Evolutionary conservation across 148 eudicot genomes (phyloP), one percentile per base, ranked within the genome.

Genomic region (Fagopyrum esculentum): DNA sequence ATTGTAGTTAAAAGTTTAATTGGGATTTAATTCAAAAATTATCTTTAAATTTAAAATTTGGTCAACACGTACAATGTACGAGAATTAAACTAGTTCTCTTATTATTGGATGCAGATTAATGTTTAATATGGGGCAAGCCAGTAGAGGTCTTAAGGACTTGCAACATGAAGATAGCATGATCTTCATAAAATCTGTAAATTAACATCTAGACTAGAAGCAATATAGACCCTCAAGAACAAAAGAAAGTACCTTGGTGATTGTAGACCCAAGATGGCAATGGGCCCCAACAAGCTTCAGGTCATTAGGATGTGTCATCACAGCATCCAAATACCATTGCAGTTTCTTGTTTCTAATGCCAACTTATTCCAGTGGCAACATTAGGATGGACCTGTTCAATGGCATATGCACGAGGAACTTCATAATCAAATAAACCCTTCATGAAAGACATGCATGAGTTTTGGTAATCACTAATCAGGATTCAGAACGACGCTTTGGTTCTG

Each of bases 251-350:
- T 95, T 89, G 75, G 97, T 90, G 57, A 95, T 95, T 75, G 98
- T 95, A 26, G 98, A 92, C 19, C 98, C 96, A 74, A 90, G 92
- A 85, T 92, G 98, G 78, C 98, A 92, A 81, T 95, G 98, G 73
- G 90, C 90, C 49, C 97, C 98, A 73, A 95, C 96, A 45, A 95
- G 86, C 89, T 92, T 90, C 77, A 95, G 79, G 77, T 95, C 93
- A 70, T 87, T 72, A 55, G 92, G 96, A 79, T 92, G 92, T 50
- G 98, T 92, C 84, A 90, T 95, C 79, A 92, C 92, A 73, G 97
- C 93, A 83, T 95, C 96, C 52, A 92, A 78, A 86, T 92, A 92
- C 97, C 99, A 95, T 56, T 90, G 97, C 75, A 95, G 81, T 78
- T 92, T 92, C 90, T 95, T 97, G 74, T 94, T 94, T 85, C 93